These are phyloP conservation scores for Trichosporon sp. DNA, from an alignment of 1,284 basidiomycete species.

Conservation along the genomic window DNA sequence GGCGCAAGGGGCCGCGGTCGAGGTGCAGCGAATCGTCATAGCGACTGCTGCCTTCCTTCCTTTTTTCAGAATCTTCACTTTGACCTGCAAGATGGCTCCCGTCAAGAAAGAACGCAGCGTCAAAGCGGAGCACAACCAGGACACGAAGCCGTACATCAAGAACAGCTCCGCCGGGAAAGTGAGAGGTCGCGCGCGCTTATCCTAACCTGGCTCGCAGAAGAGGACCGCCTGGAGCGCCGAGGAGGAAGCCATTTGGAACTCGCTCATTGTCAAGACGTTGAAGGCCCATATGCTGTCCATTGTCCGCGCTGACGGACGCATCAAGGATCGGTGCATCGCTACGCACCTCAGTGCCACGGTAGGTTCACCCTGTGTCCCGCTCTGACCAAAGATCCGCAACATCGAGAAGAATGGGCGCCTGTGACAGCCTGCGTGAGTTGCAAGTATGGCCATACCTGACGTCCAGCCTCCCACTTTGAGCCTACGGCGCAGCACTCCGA, in stretches of 20 bases:
- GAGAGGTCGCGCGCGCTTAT: background rate
- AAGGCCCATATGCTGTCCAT: conserved; percentile 9
- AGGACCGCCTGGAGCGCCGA: conserved; percentile 19
- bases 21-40: no score
- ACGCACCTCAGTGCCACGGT: conserved; percentile 27
- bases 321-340: conserved; percentile 21
- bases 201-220: background rate
- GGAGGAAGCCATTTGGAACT: conserved; percentile 25
- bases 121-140: background rate
- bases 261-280: conserved; percentile 13
- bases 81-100: background rate
- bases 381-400: conserved; percentile 10
- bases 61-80: background rate
- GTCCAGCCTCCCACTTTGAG: no score
- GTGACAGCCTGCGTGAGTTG: background rate
- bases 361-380: background rate
- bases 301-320: conserved; percentile 26
- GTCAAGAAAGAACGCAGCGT: background rate
- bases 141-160: background rate
- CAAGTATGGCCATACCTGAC: no score
- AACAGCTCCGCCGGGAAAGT: background rate
- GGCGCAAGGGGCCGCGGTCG: background rate
- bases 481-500: background rate
- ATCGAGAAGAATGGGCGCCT: background rate
- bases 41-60: no score